A percentile compares a stretch with the other conserved stretches of the same genome.
These are phyloP conservation scores for Globisporangium echinulatum DNA, from an alignment of 352 stramenopile species.

Conservation along the genomic window DNA sequence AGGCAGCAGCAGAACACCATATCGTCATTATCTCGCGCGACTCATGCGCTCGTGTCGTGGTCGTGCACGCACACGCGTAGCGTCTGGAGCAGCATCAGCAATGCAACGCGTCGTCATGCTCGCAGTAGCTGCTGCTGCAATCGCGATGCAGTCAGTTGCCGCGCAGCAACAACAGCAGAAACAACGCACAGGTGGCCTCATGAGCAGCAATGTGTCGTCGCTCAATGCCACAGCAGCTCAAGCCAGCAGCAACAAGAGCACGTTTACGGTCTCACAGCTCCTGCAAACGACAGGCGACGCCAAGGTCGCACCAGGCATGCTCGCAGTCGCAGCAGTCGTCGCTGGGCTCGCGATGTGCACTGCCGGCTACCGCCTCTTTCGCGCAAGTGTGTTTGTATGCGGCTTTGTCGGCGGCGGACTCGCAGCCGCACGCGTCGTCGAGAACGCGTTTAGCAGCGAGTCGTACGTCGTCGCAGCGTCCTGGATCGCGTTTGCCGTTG, in stretches of 20 bases:
- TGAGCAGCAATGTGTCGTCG: neutral
- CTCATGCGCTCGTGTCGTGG: no score
- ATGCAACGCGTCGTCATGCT: neutral
- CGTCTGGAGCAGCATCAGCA: no score
- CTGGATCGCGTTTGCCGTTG: constrained; percentile 66
- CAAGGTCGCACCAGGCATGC: constrained; percentile 27
- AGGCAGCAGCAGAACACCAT: no score
- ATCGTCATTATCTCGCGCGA: no score
- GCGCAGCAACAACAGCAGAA: neutral
- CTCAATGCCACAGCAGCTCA: constrained; percentile 2
- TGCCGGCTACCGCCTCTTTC: constrained; percentile 57
- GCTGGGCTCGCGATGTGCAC: constrained; percentile 37
- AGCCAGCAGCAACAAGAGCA: neutral
- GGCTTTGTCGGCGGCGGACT: constrained; percentile 56
- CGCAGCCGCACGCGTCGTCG: constrained; percentile 37
- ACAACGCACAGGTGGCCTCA: neutral
- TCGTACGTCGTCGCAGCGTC: constrained; percentile 45
- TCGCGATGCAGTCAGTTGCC: neutral
- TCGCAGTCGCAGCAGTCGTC: constrained; percentile 33
- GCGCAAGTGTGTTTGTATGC: constrained; percentile 44
- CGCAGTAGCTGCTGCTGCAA: neutral
- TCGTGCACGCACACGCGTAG: no score
- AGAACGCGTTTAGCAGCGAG: constrained; percentile 46
- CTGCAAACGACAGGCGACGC: constrained; percentile 8
- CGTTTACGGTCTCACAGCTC: constrained; percentile 7